A percentile compares a stretch with the other conserved stretches of the same genome.
phyloP scores from a whole-genome alignment of 495 filamentous ascomycete genomes.

The Aspergillus diversus region DNA sequence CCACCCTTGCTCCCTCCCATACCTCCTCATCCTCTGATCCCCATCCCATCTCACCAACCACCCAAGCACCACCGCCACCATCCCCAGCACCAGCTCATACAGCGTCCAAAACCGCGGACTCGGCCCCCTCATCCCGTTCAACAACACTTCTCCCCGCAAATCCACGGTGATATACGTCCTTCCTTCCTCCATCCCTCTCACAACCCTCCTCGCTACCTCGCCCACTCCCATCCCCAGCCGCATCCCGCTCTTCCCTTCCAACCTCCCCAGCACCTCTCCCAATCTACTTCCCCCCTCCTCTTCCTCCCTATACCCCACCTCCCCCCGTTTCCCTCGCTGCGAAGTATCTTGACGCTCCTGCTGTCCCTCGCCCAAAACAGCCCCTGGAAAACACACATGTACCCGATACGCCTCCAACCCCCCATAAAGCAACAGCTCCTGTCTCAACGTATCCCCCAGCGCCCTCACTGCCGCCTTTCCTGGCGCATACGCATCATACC shows the following conservation, averaged over 20 bases:
- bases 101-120: slow-evolving; percentile 1
- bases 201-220: background rate
- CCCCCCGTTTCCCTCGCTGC: too few relatives aligned
- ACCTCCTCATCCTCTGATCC: background rate
- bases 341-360: too few relatives aligned
- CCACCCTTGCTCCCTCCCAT: background rate
- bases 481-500: background rate
- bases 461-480: background rate
- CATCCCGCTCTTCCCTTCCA: background rate
- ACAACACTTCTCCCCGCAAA: background rate
- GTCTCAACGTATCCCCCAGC: background rate
- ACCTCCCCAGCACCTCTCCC: background rate
- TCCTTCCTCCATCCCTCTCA: background rate
- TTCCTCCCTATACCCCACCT: background rate
- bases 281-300: background rate
- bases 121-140: background rate
- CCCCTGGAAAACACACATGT: background rate
- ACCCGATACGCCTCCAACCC: background rate
- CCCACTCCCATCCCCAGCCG: too few relatives aligned
- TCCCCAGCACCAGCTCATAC: background rate
- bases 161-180: background rate
- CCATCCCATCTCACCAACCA: background rate
- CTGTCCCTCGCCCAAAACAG: background rate
- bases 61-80: background rate
- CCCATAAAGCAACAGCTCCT: background rate